Evolutionary conservation across 345 rosid species (phyloP).

Genomic region (Combretum micranthum): DNA sequence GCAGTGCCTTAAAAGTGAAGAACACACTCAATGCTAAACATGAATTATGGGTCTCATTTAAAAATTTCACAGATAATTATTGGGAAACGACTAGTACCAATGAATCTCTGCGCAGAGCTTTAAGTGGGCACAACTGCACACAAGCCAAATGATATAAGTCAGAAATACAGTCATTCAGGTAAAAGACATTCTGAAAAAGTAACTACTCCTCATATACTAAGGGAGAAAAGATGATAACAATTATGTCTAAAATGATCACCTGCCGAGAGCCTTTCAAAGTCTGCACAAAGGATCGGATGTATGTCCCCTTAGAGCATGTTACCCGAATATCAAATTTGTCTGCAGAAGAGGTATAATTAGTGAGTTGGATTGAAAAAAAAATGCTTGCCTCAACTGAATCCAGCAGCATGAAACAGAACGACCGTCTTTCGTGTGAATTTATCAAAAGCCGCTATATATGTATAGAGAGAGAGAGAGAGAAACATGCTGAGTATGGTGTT

Average conservation of each 20-base stretch:
- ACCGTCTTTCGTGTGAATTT: too few relatives aligned
- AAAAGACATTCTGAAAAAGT: background rate
- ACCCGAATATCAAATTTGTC: conserved; percentile 88
- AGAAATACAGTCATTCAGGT: too few relatives aligned
- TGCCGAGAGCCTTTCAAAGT: conserved; percentile 84
- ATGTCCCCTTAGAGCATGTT: conserved; percentile 85
- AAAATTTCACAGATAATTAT: too few relatives aligned
- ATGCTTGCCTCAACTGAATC: background rate
- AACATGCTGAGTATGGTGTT: background rate
- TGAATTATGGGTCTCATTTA: too few relatives aligned
- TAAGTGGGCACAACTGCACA: conserved; percentile 87
- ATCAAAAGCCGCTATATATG: too few relatives aligned
- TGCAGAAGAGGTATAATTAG: conserved; percentile 23
- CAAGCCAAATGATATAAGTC: background rate
- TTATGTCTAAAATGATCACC: conserved; percentile 26
- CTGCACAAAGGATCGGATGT: conserved; percentile 95
- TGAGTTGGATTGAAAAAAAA: conserved; percentile 3
- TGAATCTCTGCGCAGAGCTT: conserved; percentile 96
- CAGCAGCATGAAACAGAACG: background rate
- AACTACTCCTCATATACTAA: background rate
- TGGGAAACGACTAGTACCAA: conserved; percentile 37
- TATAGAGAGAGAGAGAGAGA: too few relatives aligned
- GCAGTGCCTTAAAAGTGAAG: too few relatives aligned
- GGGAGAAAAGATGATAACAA: background rate
- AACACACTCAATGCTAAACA: too few relatives aligned